Evolutionary conservation across 352 stramenopile species (phyloP).

Genomic region (Pythium vanterpoolii): DNA sequence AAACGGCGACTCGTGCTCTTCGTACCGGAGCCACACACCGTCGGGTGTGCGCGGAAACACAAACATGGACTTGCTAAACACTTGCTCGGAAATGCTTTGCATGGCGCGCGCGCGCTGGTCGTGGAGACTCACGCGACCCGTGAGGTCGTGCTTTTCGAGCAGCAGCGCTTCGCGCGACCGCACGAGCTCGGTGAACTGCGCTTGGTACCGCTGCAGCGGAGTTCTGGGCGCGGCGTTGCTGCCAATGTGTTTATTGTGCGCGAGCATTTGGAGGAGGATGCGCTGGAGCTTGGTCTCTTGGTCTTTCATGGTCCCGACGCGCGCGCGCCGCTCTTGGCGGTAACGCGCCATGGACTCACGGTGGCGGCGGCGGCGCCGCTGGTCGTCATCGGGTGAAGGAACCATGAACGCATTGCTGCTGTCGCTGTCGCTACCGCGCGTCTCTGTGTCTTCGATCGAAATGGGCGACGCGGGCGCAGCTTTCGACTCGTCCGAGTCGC

Average conservation of each 20-base stretch:
- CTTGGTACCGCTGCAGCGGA: slow-evolving; percentile 1
- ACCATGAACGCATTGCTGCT: not conserved
- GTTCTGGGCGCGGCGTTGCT: not conserved
- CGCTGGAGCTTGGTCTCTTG: slow-evolving; percentile 17
- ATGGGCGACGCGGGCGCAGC: not conserved
- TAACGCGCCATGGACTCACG: slow-evolving; percentile 24
- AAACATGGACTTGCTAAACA: slow-evolving; percentile 21
- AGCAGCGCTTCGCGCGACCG: slow-evolving; percentile 13
- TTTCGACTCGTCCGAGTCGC: slow-evolving; percentile 9
- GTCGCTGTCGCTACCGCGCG: not conserved
- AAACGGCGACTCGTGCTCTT: slow-evolving; percentile 23
- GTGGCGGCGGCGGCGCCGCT: slow-evolving; percentile 7
- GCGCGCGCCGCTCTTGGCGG: slow-evolving; percentile 15
- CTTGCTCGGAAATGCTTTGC: slow-evolving; percentile 22
- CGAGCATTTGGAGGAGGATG: slow-evolving; percentile 15
- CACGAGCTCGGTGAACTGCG: slow-evolving; percentile 19
- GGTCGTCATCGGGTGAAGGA: not conserved
- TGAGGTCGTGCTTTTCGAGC: slow-evolving; percentile 13
- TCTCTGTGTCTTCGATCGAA: not conserved
- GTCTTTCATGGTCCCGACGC: slow-evolving; percentile 13
- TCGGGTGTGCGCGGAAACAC: slow-evolving; percentile 20
- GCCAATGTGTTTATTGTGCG: slow-evolving; percentile 20
- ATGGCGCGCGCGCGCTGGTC: slow-evolving; percentile 19
- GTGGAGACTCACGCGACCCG: not conserved
- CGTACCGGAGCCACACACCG: slow-evolving; percentile 21